These are phyloP conservation scores for Huiozyma naganishii DNA, from an alignment of 805 yeast genomes.

Conservation along the genomic window DNA sequence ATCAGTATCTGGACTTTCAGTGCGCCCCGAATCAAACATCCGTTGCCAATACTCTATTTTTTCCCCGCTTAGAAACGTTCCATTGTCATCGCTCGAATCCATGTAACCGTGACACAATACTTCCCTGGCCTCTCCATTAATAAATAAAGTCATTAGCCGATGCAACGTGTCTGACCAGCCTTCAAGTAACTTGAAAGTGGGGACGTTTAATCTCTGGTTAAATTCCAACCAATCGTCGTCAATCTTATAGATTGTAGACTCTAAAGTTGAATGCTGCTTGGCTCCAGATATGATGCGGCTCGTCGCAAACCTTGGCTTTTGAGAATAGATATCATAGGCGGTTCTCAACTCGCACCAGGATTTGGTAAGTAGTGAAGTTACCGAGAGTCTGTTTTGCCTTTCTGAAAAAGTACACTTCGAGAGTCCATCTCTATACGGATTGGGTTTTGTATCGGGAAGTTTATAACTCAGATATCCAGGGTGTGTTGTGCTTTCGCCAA, in stretches of 20 bases:
- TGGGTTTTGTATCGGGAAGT: conserved; percentile 9
- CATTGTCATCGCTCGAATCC: conserved; percentile 15
- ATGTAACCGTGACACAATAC: conserved; percentile 44
- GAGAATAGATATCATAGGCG: conserved; percentile 42
- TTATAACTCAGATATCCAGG: conserved; percentile 9
- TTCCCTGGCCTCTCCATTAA: conserved; percentile 48
- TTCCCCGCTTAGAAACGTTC: neutral
- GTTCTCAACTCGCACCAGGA: conserved; percentile 61
- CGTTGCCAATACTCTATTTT: conserved; percentile 3
- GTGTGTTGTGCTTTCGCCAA: conserved; percentile 10
- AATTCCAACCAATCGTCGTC: conserved; percentile 9
- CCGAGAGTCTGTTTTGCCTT: conserved; percentile 25
- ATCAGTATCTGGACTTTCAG: conserved; percentile 1
- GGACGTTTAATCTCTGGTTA: conserved; percentile 12
- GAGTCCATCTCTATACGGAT: conserved; percentile 13
- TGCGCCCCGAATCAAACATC: neutral
- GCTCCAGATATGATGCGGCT: conserved; percentile 38
- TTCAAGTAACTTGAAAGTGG: conserved; percentile 16
- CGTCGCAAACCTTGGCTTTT: conserved; percentile 28
- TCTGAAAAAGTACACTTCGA: neutral
- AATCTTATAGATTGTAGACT: conserved; percentile 35
- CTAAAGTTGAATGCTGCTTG: conserved; percentile 38
- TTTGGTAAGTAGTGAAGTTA: conserved; percentile 47
- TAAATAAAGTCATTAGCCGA: conserved; percentile 33
- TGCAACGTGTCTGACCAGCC: conserved; percentile 35